phyloP scores from a whole-genome alignment of 768 basidiomycete genomes.

The Wakefieldia striispora region DNA sequence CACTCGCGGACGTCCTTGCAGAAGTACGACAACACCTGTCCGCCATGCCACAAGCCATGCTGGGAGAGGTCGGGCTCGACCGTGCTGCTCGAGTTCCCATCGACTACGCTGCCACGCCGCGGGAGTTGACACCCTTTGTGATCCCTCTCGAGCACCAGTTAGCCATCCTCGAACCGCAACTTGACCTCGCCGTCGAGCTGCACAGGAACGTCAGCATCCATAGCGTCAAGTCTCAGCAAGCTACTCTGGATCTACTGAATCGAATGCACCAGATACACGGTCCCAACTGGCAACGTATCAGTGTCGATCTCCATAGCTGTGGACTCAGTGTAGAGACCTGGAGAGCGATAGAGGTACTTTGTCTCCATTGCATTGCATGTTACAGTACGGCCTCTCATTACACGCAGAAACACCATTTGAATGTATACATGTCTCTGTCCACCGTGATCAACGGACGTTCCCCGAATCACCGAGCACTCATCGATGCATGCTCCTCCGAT shows the following conservation, averaged over 20 bases:
- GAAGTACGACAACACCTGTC: conserved; percentile 60
- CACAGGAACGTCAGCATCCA: conserved; percentile 82
- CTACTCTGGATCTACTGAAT: conserved; percentile 63
- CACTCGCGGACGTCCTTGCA: conserved; percentile 55
- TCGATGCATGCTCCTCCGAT: conserved; percentile 56
- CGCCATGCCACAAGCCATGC: conserved; percentile 68
- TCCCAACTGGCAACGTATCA: conserved; percentile 60
- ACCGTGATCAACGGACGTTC: conserved; percentile 81
- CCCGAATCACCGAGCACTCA: conserved; percentile 57
- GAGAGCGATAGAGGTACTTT: conserved; percentile 65
- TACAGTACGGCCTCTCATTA: conserved; percentile 9
- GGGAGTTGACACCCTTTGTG: conserved; percentile 70
- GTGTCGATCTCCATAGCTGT: conserved; percentile 88
- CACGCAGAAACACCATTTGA: conserved; percentile 61
- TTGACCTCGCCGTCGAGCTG: conserved; percentile 81
- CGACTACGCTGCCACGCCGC: conserved; percentile 46
- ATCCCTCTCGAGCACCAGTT: conserved; percentile 82
- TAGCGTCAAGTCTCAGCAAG: conserved; percentile 74
- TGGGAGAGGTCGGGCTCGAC: conserved; percentile 95
- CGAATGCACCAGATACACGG: conserved; percentile 59
- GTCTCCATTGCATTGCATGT: background rate
- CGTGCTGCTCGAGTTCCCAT: conserved; percentile 72
- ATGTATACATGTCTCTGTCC: conserved; percentile 86
- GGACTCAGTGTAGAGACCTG: conserved; percentile 78
- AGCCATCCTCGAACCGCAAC: conserved; percentile 74